Conservation (phyloP, 495 filamentous ascomycete genomes). For the Aspergillus olivimuriae region DNA sequence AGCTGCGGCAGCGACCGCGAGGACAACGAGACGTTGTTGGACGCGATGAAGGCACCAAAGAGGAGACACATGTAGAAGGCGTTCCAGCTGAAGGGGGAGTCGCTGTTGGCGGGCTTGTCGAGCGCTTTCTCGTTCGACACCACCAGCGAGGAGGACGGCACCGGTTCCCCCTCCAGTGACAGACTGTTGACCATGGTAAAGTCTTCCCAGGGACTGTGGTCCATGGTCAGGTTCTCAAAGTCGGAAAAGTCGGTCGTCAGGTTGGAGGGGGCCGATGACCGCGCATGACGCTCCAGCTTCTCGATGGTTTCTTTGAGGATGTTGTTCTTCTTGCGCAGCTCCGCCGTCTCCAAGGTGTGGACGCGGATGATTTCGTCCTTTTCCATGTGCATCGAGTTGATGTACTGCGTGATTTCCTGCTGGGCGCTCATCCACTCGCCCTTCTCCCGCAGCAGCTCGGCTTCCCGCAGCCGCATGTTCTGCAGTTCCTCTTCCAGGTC, state of each 20-base stretch:
- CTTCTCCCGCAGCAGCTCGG: conserved; percentile 59
- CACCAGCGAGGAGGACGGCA: conserved; percentile 16
- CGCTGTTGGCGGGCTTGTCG: conserved; percentile 63
- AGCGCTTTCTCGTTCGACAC: conserved; percentile 42
- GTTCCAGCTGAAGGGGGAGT: conserved; percentile 52
- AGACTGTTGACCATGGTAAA: conserved; percentile 64
- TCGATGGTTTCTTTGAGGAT: conserved; percentile 82
- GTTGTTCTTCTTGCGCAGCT: conserved; percentile 92
- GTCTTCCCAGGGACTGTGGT: conserved; percentile 66
- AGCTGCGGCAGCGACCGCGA: conserved; percentile 67
- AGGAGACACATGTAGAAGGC: conserved; percentile 76
- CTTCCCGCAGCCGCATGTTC: conserved; percentile 46
- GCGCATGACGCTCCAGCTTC: conserved; percentile 62
- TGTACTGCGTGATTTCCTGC: conserved; percentile 66
- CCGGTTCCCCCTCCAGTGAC: conserved; percentile 41
- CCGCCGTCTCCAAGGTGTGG: conserved; percentile 90
- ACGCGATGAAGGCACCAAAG: conserved; percentile 93
- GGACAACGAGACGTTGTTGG: conserved; percentile 61
- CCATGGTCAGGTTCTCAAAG: conserved; percentile 80
- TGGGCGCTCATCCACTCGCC: conserved; percentile 60
- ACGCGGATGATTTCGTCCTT: conserved; percentile 85
- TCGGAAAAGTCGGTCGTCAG: conserved; percentile 66
- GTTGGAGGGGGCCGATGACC: conserved; percentile 51
- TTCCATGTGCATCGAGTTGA: conserved; percentile 71
- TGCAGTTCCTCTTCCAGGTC: conserved; percentile 74